Evolutionary conservation across 148 eudicot genomes (phyloP).

Genomic region (Dysphania ambrosioides): DNA sequence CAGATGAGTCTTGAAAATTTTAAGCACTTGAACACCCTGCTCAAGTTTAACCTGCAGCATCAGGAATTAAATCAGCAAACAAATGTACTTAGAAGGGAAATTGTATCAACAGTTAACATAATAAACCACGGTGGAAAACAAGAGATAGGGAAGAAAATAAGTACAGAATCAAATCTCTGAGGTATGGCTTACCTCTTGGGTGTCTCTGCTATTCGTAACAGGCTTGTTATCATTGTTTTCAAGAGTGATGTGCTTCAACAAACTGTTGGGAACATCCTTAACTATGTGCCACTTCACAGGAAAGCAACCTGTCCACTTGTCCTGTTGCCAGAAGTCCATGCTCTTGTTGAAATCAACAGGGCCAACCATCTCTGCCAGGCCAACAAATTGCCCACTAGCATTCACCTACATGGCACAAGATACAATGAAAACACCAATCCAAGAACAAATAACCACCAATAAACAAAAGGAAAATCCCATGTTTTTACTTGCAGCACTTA

Average conservation of each 20-base stretch:
- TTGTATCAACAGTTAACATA: background rate
- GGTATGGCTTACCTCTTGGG: slow-evolving; percentile 38
- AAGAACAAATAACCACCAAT: background rate
- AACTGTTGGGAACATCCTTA: slow-evolving; percentile 46
- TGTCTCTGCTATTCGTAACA: slow-evolving; percentile 54
- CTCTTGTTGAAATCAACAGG: slow-evolving; percentile 43
- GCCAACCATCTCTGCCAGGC: slow-evolving; percentile 48
- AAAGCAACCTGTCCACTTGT: slow-evolving; percentile 54
- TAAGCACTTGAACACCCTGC: slow-evolving; percentile 44
- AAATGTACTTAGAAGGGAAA: background rate
- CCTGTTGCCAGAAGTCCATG: slow-evolving; percentile 55
- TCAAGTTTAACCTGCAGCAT: slow-evolving; percentile 49
- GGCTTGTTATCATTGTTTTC: slow-evolving; percentile 53
- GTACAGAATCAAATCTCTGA: background rate
- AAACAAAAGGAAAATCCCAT: background rate
- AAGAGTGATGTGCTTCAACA: slow-evolving; percentile 47
- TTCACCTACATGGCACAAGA: slow-evolving; percentile 34
- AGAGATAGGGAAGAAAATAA: background rate
- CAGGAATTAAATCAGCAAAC: background rate
- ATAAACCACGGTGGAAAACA: background rate
- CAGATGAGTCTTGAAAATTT: slow-evolving; percentile 44
- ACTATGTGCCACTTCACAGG: slow-evolving; percentile 57
- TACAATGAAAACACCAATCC: background rate
- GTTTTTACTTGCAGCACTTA: slow-evolving; percentile 16
- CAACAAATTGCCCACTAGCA: slow-evolving; percentile 53